These are phyloP conservation scores for Basipetospora chlamydospora DNA, from an alignment of 2,329 filamentous ascomycete species.

Conservation along the genomic window DNA sequence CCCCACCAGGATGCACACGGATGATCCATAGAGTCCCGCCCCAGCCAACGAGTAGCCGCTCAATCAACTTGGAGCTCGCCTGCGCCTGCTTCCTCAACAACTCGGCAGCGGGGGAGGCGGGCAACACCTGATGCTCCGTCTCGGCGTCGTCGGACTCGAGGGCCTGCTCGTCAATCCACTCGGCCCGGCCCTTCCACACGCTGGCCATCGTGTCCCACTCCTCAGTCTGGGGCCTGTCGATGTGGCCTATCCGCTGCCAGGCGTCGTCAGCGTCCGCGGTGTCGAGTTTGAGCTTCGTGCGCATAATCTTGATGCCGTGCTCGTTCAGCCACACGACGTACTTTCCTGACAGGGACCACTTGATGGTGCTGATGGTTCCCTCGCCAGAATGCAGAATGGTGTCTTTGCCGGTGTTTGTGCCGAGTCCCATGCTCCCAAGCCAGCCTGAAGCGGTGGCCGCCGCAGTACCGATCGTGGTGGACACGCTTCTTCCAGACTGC, in stretches of 20 bases:
- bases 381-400: constrained; percentile 82
- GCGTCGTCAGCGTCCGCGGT: constrained; percentile 63
- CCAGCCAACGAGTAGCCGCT: constrained; percentile 88
- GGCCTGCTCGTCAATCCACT: constrained; percentile 81
- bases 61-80: constrained; percentile 36
- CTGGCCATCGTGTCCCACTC: constrained; percentile 94
- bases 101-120: constrained; percentile 27
- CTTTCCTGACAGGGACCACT: constrained; percentile 86
- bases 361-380: constrained; percentile 78
- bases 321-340: constrained; percentile 95
- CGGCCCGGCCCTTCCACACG: constrained; percentile 81
- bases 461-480: constrained; percentile 72
- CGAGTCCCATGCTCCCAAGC: constrained; percentile 77
- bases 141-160: constrained; percentile 58
- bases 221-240: constrained; percentile 72
- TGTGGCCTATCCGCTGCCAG: constrained; percentile 89
- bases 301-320: constrained; percentile 95
- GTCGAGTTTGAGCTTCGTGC: constrained; percentile 71
- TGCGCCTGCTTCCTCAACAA: constrained; percentile 34
- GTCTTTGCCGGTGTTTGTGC: constrained; percentile 66
- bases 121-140: constrained; percentile 15
- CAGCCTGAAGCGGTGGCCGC: constrained; percentile 76
- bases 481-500: constrained; percentile 65
- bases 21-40: constrained; percentile 93
- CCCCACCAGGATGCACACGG: constrained; percentile 67